phyloP scores from a whole-genome alignment of 2,329 filamentous ascomycete genomes.

The Xylariaceae sp. region DNA sequence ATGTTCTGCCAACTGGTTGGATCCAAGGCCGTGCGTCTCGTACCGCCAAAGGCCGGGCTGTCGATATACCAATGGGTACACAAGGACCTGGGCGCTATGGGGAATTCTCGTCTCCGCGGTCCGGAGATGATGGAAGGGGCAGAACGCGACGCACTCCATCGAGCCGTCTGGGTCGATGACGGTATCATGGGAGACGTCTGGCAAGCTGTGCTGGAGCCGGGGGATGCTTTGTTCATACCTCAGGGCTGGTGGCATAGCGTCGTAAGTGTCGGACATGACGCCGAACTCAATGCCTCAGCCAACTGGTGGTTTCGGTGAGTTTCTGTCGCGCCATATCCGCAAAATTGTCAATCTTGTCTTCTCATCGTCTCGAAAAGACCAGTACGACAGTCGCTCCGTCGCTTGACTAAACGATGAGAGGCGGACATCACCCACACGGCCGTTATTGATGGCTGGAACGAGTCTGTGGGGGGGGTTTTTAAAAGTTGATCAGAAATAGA shows the following conservation, averaged over 20 bases:
- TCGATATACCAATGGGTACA: conserved; percentile 57
- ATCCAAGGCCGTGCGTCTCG: conserved; percentile 67
- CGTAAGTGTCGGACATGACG: conserved; percentile 51
- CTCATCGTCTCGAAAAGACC: too few species aligned
- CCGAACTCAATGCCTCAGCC: conserved; percentile 42
- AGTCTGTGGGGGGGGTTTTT: too few species aligned
- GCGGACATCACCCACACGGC: too few species aligned
- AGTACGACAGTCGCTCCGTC: too few species aligned
- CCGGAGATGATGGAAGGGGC: conserved; percentile 87
- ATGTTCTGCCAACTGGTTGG: conserved; percentile 80
- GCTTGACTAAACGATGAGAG: too few species aligned
- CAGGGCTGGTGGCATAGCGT: conserved; percentile 86
- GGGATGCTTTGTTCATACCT: conserved; percentile 74
- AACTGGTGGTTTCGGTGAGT: conserved; percentile 78
- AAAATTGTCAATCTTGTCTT: neutral
- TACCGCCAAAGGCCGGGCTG: conserved; percentile 60
- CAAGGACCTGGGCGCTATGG: conserved; percentile 35
- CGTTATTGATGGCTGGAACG: too few species aligned
- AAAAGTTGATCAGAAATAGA: too few species aligned
- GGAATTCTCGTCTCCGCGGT: conserved; percentile 58
- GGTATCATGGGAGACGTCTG: conserved; percentile 33
- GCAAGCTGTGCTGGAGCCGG: conserved; percentile 57
- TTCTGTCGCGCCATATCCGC: neutral
- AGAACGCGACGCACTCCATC: conserved; percentile 63
- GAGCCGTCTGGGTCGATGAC: conserved; percentile 61